Percentiles rank a stretch among this genome's conserved stretches.
Conservation (phyloP, 345 rosid species). For the Carallia pectinifolia region DNA sequence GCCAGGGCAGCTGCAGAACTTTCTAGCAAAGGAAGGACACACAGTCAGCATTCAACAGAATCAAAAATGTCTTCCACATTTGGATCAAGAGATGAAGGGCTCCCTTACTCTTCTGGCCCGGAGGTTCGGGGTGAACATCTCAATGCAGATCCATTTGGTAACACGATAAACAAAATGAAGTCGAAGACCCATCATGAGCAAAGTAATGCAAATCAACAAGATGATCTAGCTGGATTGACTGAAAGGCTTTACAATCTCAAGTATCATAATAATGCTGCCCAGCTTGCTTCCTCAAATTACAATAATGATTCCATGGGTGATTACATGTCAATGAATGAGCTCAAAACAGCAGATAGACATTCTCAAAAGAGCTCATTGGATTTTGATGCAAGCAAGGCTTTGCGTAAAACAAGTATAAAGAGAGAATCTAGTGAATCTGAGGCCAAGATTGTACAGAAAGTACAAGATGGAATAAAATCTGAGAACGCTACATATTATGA, state of each 20-base stretch:
- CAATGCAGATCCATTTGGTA: constrained; percentile 25
- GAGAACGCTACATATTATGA: constrained; percentile 32
- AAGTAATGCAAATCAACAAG: constrained; percentile 21
- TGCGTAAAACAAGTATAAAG: constrained; percentile 32
- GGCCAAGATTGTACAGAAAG: constrained; percentile 19
- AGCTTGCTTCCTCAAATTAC: constrained; percentile 32
- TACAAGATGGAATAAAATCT: constrained; percentile 18
- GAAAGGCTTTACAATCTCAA: constrained; percentile 28
- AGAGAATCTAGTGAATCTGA: constrained; percentile 41
- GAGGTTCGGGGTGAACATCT: constrained; percentile 25
- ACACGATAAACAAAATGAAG: constrained; percentile 19
- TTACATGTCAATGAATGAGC: constrained; percentile 12
- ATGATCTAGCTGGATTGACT: constrained; percentile 24
- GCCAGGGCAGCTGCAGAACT: constrained; percentile 95
- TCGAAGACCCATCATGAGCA: constrained; percentile 22
- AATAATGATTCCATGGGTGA: constrained; percentile 27
- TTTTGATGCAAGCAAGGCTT: constrained; percentile 21
- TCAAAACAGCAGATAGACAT: constrained; percentile 35
- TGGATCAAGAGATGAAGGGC: constrained; percentile 27
- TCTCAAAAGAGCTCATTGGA: constrained; percentile 44
- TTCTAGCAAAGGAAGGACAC: constrained; percentile 55
- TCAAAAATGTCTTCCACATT: constrained; percentile 32
- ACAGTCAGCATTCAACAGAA: constrained; percentile 40
- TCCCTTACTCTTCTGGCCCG: constrained; percentile 22
- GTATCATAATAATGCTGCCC: constrained; percentile 21